Evolutionary conservation across 805 yeast species (phyloP).

Genomic region (Starmerella apicola): DNA sequence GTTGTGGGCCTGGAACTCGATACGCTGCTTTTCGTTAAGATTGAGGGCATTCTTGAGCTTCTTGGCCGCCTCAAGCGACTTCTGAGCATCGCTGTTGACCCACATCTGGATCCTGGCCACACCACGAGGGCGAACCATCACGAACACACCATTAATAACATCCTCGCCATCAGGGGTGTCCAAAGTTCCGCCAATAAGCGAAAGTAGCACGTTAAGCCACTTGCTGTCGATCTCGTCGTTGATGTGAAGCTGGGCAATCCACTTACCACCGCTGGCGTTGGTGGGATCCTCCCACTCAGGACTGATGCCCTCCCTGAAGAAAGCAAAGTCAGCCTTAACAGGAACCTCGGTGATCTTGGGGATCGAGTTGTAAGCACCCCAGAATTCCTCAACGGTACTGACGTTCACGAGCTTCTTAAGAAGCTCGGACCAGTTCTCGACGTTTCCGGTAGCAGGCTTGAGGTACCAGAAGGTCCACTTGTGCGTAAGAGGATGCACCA

Average conservation of each 20-base stretch:
- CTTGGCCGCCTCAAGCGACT: conserved; percentile 61
- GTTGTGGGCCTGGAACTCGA: conserved; percentile 70
- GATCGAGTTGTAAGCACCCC: conserved; percentile 93
- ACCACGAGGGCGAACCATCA: conserved; percentile 71
- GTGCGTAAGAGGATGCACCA: conserved; percentile 79
- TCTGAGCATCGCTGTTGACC: conserved; percentile 59
- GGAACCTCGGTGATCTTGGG: conserved; percentile 90
- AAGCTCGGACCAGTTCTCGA: conserved; percentile 83
- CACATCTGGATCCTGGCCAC: conserved; percentile 72
- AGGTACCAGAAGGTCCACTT: conserved; percentile 97
- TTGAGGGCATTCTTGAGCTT: conserved; percentile 76
- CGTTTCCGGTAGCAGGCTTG: conserved; percentile 65
- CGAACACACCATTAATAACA: conserved; percentile 89
- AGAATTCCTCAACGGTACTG: conserved; percentile 92
- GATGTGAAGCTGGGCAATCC: conserved; percentile 59
- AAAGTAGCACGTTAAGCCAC: conserved; percentile 63
- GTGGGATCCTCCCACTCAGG: conserved; percentile 97
- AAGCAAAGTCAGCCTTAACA: conserved; percentile 82
- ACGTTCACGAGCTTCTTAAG: conserved; percentile 87
- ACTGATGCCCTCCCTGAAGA: conserved; percentile 83
- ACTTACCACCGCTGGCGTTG: conserved; percentile 86
- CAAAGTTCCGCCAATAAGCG: conserved; percentile 90
- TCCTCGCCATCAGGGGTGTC: conserved; percentile 65
- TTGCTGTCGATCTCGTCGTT: conserved; percentile 60
- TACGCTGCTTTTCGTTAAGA: conserved; percentile 51